phyloP scores from a whole-genome alignment of 1,284 basidiomycete genomes.

The Porodaedalea pini region DNA sequence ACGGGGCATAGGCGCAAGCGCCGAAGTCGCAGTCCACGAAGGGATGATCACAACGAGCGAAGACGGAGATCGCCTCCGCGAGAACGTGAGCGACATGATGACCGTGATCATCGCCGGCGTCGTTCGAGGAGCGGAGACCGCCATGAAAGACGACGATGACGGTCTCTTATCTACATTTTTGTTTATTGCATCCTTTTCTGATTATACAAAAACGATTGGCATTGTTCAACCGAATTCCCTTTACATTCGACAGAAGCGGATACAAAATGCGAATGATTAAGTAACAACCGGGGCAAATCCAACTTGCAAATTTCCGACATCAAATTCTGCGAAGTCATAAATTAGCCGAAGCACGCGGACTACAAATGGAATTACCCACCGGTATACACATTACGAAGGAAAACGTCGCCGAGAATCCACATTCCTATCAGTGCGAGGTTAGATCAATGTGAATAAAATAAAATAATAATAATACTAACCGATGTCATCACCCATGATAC shows the following conservation, averaged over 20 bases:
- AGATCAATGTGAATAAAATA: neutral
- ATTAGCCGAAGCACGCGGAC: no score
- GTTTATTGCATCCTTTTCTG: neutral
- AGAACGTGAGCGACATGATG: slow-evolving; percentile 20
- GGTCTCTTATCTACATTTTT: neutral
- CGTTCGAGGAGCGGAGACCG: slow-evolving; percentile 16
- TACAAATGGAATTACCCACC: slow-evolving; percentile 15
- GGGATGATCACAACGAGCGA: slow-evolving; percentile 25
- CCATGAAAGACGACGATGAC: slow-evolving; percentile 10
- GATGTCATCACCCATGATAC: slow-evolving; percentile 18
- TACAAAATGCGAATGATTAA: neutral
- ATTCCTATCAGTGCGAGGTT: slow-evolving; percentile 5
- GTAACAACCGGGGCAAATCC: neutral
- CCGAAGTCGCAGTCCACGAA: slow-evolving; percentile 28
- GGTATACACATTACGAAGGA: slow-evolving; percentile 25
- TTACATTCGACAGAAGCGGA: neutral
- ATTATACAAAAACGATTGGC: neutral
- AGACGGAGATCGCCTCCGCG: slow-evolving; percentile 12
- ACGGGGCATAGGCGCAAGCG: slow-evolving; percentile 24
- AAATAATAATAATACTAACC: neutral
- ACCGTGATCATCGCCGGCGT: slow-evolving; percentile 3
- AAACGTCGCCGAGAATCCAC: slow-evolving; percentile 25
- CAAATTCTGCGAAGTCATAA: slow-evolving; percentile 17
- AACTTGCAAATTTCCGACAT: slow-evolving; percentile 17
- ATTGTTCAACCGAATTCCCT: neutral